Conservation (phyloP, 352 stramenopile species). For the Phytopythium chamaehyphon region DNA sequence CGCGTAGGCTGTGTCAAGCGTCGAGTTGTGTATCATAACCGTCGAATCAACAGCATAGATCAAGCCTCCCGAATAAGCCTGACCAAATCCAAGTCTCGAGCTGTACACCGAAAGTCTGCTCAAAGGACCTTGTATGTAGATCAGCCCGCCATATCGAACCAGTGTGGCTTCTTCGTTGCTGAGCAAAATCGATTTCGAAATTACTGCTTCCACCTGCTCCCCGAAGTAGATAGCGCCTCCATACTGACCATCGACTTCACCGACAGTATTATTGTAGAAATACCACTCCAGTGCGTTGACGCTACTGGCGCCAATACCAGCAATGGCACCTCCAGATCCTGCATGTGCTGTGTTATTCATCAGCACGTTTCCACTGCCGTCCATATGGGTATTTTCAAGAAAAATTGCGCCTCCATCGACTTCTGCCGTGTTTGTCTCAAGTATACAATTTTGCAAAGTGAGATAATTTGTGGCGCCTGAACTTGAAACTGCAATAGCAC, state of each 20-base stretch:
- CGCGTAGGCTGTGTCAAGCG: conserved; percentile 23
- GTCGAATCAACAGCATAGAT: conserved; percentile 33
- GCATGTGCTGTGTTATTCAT: conserved; percentile 12
- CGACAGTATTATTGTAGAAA: conserved; percentile 35
- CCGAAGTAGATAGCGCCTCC: conserved; percentile 24
- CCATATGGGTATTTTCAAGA: conserved; percentile 22
- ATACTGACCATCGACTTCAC: conserved; percentile 10
- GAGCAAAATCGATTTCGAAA: conserved; percentile 21
- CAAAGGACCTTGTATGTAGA: conserved; percentile 31
- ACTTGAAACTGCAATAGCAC: too few species aligned
- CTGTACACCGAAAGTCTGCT: conserved; percentile 30
- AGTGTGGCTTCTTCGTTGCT: conserved; percentile 26
- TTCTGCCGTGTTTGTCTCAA: conserved; percentile 22
- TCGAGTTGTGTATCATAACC: conserved; percentile 28
- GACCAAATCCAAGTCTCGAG: conserved; percentile 30
- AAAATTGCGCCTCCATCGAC: conserved; percentile 22
- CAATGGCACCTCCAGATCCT: conserved; percentile 24
- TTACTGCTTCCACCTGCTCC: conserved; percentile 13
- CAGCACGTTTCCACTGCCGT: conserved; percentile 15
- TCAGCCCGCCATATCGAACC: conserved; percentile 29
- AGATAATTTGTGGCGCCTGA: conserved; percentile 12
- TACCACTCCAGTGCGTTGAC: conserved; percentile 19
- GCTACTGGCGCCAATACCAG: conserved; percentile 12
- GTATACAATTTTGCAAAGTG: conserved; percentile 13
- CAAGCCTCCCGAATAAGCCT: conserved; percentile 35